Percentiles rank a stretch among this genome's conserved stretches.
These are phyloP conservation scores for Ampelomyces quisqualis DNA, from an alignment of 2,329 filamentous ascomycete genomes.

Conservation along the genomic window DNA sequence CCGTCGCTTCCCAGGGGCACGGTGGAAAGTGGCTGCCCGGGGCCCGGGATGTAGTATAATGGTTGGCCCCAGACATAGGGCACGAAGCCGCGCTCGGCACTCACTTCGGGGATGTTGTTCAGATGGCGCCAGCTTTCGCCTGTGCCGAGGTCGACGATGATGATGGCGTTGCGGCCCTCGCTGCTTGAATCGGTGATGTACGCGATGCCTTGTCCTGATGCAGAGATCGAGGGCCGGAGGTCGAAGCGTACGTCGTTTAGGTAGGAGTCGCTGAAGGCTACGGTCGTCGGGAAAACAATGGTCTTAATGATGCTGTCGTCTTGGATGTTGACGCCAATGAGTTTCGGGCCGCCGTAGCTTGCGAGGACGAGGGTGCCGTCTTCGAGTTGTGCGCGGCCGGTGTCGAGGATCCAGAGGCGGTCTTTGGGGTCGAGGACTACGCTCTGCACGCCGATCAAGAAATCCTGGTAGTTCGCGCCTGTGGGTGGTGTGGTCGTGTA, in stretches of 20 bases:
- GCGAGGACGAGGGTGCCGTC: constrained; percentile 50
- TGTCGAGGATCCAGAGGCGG: constrained; percentile 57
- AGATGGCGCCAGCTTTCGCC: constrained; percentile 55
- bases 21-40: constrained; percentile 41
- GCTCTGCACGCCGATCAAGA: constrained; percentile 55
- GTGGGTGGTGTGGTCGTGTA: constrained; percentile 51
- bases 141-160: constrained; percentile 53
- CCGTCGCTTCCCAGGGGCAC: constrained; percentile 53
- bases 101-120: constrained; percentile 46
- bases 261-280: constrained; percentile 53
- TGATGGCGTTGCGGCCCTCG: constrained; percentile 52
- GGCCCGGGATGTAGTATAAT: constrained; percentile 46
- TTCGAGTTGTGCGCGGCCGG: constrained; percentile 48
- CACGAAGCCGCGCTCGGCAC: constrained; percentile 49
- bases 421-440: constrained; percentile 55
- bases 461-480: constrained; percentile 51
- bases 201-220: constrained; percentile 50
- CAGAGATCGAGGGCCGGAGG: constrained; percentile 46
- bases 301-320: constrained; percentile 52
- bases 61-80: constrained; percentile 53
- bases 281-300: constrained; percentile 52
- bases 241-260: constrained; percentile 59
- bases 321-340: constrained; percentile 51
- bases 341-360: constrained; percentile 53
- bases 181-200: constrained; percentile 56